These are phyloP conservation scores for Turritis glabra DNA, from an alignment of 345 rosid species.

Conservation along the genomic window DNA sequence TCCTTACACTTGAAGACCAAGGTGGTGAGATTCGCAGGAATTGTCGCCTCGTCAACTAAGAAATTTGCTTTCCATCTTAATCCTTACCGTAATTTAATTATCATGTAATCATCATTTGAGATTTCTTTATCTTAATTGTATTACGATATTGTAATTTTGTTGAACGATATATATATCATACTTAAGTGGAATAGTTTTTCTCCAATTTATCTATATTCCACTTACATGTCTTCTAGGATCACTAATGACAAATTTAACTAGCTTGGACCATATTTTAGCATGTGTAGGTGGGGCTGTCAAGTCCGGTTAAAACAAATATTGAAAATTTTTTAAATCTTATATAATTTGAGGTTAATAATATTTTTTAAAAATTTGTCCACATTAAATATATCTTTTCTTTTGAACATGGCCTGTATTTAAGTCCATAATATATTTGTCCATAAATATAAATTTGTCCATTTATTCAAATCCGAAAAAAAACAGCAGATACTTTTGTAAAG, in stretches of 20 bases:
- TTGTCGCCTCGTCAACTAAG: slow-evolving; percentile 44
- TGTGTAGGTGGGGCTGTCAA: too few relatives aligned
- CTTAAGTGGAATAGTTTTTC: neutral
- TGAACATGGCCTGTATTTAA: neutral
- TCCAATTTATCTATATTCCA: neutral
- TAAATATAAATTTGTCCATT: neutral
- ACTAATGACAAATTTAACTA: neutral
- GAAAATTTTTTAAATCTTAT: too few relatives aligned
- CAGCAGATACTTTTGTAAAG: neutral
- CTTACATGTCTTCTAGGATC: neutral
- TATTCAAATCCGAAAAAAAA: neutral
- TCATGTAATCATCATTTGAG: neutral
- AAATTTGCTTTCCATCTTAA: neutral
- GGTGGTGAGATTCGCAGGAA: slow-evolving; percentile 65
- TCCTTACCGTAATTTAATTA: neutral
- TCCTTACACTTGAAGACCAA: slow-evolving; percentile 34
- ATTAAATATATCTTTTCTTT: neutral
- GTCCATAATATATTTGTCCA: neutral
- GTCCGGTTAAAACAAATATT: too few relatives aligned
- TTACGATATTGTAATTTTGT: neutral
- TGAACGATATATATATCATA: neutral
- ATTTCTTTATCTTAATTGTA: neutral
- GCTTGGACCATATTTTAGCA: too few relatives aligned
- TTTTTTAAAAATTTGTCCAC: neutral
- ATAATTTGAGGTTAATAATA: neutral